These are phyloP conservation scores for Fusarium sp. DNA, from an alignment of 2,329 filamentous ascomycete genomes.

Conservation along the genomic window DNA sequence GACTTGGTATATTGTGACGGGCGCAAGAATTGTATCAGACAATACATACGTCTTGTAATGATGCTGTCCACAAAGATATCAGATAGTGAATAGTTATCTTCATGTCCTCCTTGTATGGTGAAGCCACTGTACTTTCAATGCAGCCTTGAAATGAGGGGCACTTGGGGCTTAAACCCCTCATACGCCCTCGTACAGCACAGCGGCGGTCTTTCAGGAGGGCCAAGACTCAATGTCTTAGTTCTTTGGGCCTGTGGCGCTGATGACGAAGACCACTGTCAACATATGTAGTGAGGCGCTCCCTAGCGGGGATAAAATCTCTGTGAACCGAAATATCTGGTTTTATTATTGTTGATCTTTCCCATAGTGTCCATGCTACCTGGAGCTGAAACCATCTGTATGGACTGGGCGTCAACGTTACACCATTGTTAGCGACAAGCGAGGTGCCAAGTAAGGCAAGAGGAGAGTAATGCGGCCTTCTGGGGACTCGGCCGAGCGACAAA, in stretches of 20 bases:
- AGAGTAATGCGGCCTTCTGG: constrained; percentile 28
- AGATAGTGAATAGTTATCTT: too few relatives aligned
- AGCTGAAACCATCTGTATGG: constrained; percentile 37
- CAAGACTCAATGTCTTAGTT: constrained; percentile 29
- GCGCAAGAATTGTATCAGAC: not conserved
- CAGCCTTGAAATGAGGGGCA: constrained; percentile 27
- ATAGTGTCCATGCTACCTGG: constrained; percentile 26
- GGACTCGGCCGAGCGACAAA: constrained; percentile 43
- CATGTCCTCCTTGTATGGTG: not conserved
- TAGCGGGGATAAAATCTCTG: constrained; percentile 21
- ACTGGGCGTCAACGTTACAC: constrained; percentile 20
- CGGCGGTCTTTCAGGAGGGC: constrained; percentile 23
- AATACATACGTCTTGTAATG: not conserved
- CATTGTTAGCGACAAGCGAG: constrained; percentile 23
- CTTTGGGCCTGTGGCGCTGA: constrained; percentile 21
- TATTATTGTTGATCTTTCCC: constrained; percentile 37
- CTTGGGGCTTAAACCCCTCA: constrained; percentile 27
- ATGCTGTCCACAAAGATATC: not conserved
- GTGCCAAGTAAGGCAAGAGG: not conserved
- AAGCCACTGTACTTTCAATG: not conserved
- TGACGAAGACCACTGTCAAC: constrained; percentile 11
- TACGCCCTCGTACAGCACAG: constrained; percentile 19
- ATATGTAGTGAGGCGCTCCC: not conserved
- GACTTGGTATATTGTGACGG: not conserved
- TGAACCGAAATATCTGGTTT: constrained; percentile 24